Evolutionary conservation across 106 monocot species (phyloP), one percentile per base, ranked within the genome.

Genomic region (Cymbidium sinense): DNA sequence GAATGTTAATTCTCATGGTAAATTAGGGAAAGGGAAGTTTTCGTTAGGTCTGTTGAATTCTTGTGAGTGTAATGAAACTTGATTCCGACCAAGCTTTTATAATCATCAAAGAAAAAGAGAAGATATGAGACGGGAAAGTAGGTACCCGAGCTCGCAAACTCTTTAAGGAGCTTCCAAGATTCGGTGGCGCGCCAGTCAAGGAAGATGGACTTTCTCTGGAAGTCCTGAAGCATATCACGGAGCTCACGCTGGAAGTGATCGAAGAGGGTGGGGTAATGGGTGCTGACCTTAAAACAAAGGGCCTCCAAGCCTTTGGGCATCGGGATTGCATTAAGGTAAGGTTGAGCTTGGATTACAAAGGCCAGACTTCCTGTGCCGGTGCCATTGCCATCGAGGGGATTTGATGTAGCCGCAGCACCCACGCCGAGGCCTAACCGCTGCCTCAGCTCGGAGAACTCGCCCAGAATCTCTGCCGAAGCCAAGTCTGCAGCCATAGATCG

Each of bases 201-300:
- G 79, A 96, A 77, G 50, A 91, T 62, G 15, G 76, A 77, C 61
- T 77, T 64, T 8, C 81, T 76, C 88, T 96, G 89, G 47, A 88
- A 82, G 47, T 70, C 89, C 76, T 86, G 87, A 7, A 96, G 89
- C 55, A 89, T 83, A 30, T 87, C 83, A 10, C 93, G 76, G 64
- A 96, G 91, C 88, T 96, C 96, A 15, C 96, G 79, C 83, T 96
- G 96, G 84, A 96, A 96, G 79, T 96, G 96, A 43, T 96, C 96
- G 25, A 96, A 90, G 58, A 96, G 84, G 3, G 96, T 96, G 30
- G 96, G 96, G 74, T 96, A 96, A 78, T 96, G 96, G 34, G 96
- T 88, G 81, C 96, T 91, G 23, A 93, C 96, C 91, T 94, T 96
- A 77, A 96, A 86, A 79, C 96, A 96, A 23, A 96, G 81, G 15